Conservation (phyloP, 2,329 filamentous ascomycete species). For the Fonsecaea multimorphosa region DNA sequence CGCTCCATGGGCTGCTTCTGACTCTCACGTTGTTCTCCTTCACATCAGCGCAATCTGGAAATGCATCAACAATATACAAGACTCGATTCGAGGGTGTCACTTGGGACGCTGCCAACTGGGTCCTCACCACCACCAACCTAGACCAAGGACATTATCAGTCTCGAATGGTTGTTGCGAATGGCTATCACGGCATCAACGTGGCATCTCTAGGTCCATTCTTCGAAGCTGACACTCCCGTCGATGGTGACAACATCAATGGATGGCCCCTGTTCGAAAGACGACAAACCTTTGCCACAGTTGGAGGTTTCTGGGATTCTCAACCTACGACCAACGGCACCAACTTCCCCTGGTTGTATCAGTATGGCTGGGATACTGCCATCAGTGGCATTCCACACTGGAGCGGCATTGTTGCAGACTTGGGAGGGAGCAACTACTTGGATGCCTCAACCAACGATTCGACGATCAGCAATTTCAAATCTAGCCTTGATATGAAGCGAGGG, state of each 20-base stretch:
- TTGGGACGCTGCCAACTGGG: conserved; percentile 66
- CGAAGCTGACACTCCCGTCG: conserved; percentile 59
- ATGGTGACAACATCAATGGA: conserved; percentile 64
- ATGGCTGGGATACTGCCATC: conserved; percentile 73
- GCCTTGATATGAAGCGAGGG: conserved; percentile 68
- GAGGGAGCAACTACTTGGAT: conserved; percentile 62
- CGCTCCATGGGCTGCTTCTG: conserved; percentile 11
- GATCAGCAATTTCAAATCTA: conserved; percentile 66
- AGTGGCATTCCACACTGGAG: conserved; percentile 73
- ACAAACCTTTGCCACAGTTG: conserved; percentile 70
- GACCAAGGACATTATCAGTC: conserved; percentile 66
- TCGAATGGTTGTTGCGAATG: conserved; percentile 66
- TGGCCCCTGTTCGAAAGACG: conserved; percentile 71
- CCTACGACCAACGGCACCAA: conserved; percentile 65
- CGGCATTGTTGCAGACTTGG: conserved; percentile 64
- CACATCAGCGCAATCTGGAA: conserved; percentile 25
- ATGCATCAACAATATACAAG: conserved; percentile 47
- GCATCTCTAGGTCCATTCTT: conserved; percentile 69
- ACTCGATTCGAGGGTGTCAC: conserved; percentile 60
- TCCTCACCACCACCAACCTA: conserved; percentile 59
- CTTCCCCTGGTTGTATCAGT: conserved; percentile 71
- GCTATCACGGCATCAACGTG: conserved; percentile 69
- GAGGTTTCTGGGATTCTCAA: conserved; percentile 70
- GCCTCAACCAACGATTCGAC: conserved; percentile 64
- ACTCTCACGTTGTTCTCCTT: conserved; percentile 15